A percentile compares a stretch with the other conserved stretches of the same genome.
These are phyloP conservation scores for Hypholoma sublateritium DNA, from an alignment of 768 basidiomycete species.

Conservation along the genomic window DNA sequence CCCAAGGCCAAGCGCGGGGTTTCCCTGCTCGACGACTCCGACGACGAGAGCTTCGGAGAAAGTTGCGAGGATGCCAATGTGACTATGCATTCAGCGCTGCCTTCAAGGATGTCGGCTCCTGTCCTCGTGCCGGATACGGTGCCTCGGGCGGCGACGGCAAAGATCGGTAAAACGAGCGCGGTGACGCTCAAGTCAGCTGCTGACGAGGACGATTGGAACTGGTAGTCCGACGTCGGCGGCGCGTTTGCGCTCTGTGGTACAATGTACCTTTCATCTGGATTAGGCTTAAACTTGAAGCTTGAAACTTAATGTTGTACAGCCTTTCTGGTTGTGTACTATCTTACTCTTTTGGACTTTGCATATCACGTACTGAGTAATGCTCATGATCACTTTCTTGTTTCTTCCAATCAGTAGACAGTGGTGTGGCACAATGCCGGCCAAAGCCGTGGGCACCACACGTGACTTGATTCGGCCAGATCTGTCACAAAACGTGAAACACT, in stretches of 20 bases:
- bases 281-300: too few relatives aligned
- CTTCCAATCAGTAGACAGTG: too few relatives aligned
- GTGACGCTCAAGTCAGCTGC: conserved; percentile 13
- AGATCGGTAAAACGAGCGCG: not conserved
- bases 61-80: conserved; percentile 14
- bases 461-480: too few relatives aligned
- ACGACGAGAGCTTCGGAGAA: conserved; percentile 20
- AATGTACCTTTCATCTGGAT: not conserved
- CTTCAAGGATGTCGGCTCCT: conserved; percentile 8
- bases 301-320: not conserved
- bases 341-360: not conserved
- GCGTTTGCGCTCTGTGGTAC: not conserved
- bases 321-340: not conserved
- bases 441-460: too few relatives aligned
- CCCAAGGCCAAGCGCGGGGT: not conserved
- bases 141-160: conserved; percentile 4
- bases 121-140: conserved; percentile 21
- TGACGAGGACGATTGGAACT: conserved; percentile 63
- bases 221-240: conserved; percentile 34
- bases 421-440: too few relatives aligned
- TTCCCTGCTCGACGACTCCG: conserved; percentile 41
- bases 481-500: too few relatives aligned
- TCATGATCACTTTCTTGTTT: too few relatives aligned
- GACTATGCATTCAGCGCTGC: conserved; percentile 19
- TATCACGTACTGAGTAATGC: not conserved